These are phyloP conservation scores for Ganoderma sp. DNA, from an alignment of 1,284 basidiomycete species.

Conservation along the genomic window DNA sequence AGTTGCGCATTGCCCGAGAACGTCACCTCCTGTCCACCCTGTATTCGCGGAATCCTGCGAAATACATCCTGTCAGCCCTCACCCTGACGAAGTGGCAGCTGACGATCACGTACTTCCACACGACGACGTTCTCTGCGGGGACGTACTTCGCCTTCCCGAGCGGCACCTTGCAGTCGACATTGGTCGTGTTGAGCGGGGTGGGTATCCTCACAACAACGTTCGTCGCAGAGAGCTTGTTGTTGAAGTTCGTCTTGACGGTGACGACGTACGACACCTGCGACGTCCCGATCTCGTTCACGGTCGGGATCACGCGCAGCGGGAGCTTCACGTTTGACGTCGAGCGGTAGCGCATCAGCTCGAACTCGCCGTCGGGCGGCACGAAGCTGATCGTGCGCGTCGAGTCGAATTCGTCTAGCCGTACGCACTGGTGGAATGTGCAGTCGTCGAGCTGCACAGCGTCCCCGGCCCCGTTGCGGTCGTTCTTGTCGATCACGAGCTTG, in stretches of 20 bases:
- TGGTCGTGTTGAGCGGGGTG: conserved; percentile 93
- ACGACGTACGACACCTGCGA: conserved; percentile 91
- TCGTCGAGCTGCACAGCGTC: conserved; percentile 96
- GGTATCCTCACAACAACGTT: conserved; percentile 94
- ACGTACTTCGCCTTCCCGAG: conserved; percentile 97
- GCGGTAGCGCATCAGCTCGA: conserved; percentile 99
- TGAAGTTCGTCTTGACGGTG: conserved; percentile 89
- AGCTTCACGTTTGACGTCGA: conserved; percentile 96
- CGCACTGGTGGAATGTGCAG: conserved; percentile 99
- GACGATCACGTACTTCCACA: conserved; percentile 87
- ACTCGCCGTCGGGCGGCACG: conserved; percentile 98
- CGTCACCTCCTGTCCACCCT: conserved; percentile 91
- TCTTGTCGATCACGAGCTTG: conserved; percentile 95
- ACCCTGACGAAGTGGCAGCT: background rate
- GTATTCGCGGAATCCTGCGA: conserved; percentile 85
- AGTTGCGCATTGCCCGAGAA: conserved; percentile 85
- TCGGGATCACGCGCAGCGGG: conserved; percentile 89
- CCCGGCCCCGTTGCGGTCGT: conserved; percentile 52
- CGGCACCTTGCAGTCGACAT: conserved; percentile 88
- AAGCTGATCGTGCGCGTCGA: conserved; percentile 93
- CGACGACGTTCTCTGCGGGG: conserved; percentile 91
- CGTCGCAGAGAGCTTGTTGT: conserved; percentile 90
- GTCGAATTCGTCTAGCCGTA: conserved; percentile 93
- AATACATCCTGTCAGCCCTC: background rate
- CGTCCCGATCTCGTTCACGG: conserved; percentile 92